Evolutionary conservation across 192 early-diverging fungal species (phyloP).

Genomic region (Backusella australiensis): DNA sequence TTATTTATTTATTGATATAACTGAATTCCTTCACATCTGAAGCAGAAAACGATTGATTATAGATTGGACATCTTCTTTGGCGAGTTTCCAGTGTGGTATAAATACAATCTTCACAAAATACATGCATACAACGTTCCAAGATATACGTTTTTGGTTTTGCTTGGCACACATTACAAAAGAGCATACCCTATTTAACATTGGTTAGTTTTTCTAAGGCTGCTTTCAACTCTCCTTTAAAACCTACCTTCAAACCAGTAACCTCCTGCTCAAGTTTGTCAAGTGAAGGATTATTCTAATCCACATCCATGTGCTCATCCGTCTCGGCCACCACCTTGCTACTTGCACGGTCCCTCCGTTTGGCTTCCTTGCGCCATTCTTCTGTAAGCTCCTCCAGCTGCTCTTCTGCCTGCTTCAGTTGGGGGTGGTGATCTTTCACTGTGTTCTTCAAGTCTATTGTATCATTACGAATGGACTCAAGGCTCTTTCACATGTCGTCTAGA

Average conservation of each 20-base stretch:
- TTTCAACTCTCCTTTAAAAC: too few relatives aligned
- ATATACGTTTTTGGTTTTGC: slow-evolving; percentile 56
- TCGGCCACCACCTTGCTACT: slow-evolving; percentile 39
- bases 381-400: slow-evolving; percentile 43
- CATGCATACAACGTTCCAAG: slow-evolving; percentile 89
- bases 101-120: slow-evolving; percentile 92
- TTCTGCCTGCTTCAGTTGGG: slow-evolving; percentile 10
- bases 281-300: slow-evolving; percentile 48
- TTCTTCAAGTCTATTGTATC: not conserved
- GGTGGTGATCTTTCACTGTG: not conserved
- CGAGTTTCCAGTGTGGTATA: slow-evolving; percentile 81
- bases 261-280: slow-evolving; percentile 49
- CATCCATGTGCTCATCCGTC: not conserved
- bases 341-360: slow-evolving; percentile 46
- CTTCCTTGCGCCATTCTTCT: slow-evolving; percentile 37
- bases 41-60: slow-evolving; percentile 79
- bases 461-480: not conserved
- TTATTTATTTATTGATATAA: too few relatives aligned
- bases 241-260: slow-evolving; percentile 33
- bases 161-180: slow-evolving; percentile 89
- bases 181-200: slow-evolving; percentile 52
- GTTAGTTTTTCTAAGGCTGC: not conserved
- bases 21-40: slow-evolving; percentile 54
- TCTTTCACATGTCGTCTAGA: not conserved
- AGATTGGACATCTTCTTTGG: slow-evolving; percentile 94